Percentiles rank a stretch among this genome's conserved stretches.
Evolutionary conservation across 73 alveolate genomes (phyloP).

Genomic region (Diophrys sp.): DNA sequence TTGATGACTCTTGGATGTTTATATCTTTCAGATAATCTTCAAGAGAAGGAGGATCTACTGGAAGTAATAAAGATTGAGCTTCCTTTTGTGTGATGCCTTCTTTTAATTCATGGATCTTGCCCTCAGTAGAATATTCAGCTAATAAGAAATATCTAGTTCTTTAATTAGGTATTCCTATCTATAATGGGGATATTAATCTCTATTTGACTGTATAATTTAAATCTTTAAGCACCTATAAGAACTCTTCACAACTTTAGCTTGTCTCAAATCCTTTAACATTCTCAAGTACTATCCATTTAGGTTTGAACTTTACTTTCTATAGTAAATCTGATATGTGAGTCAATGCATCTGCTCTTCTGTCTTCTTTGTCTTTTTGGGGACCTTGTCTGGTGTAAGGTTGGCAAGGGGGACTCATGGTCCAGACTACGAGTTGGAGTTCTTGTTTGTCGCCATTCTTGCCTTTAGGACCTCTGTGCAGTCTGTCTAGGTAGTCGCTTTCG

Average conservation of each 20-base stretch:
- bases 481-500: neutral
- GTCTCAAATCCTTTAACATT: neutral
- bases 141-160: neutral
- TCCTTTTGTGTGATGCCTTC: too few relatives aligned
- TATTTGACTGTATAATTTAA: neutral
- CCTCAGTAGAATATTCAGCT: too few relatives aligned
- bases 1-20: too few relatives aligned
- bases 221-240: neutral
- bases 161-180: constrained; percentile 3
- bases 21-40: too few relatives aligned
- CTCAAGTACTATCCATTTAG: neutral
- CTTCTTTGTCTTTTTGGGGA: neutral
- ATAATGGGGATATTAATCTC: neutral
- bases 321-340: neutral
- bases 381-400: neutral
- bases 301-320: neutral
- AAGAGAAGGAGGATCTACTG: too few relatives aligned
- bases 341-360: neutral
- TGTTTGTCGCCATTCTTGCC: too few relatives aligned
- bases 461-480: neutral
- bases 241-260: neutral
- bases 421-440: too few relatives aligned
- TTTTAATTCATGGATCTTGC: too few relatives aligned
- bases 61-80: too few relatives aligned
- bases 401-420: neutral